These are phyloP conservation scores for Botrytis elliptica DNA, from an alignment of 2,329 filamentous ascomycete genomes.

Conservation along the genomic window DNA sequence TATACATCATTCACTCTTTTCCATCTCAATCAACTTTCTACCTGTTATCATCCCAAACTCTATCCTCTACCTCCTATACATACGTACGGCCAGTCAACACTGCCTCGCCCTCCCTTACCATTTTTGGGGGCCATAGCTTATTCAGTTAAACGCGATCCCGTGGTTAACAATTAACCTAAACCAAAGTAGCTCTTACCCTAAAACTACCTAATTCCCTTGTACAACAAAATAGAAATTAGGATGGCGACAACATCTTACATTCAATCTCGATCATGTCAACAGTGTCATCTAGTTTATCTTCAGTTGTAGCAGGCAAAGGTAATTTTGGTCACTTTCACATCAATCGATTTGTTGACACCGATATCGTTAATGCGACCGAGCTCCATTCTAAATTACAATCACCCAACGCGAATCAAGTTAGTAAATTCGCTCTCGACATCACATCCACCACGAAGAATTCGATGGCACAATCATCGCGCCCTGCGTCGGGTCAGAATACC, in stretches of 20 bases:
- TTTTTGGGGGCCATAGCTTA: conserved; percentile 13
- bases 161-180: conserved; percentile 6
- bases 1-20: neutral
- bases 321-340: conserved; percentile 25
- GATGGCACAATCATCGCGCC: conserved; percentile 30
- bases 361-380: conserved; percentile 22
- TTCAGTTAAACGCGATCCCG: conserved; percentile 19
- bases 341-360: conserved; percentile 29
- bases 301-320: conserved; percentile 26
- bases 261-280: conserved; percentile 33
- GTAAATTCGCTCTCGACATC: conserved; percentile 16
- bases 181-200: neutral
- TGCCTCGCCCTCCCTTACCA: neutral
- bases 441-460: conserved; percentile 11
- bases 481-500: conserved; percentile 31
- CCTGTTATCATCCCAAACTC: neutral
- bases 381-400: conserved; percentile 24
- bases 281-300: conserved; percentile 28
- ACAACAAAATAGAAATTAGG: conserved; percentile 23
- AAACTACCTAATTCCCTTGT: conserved; percentile 14
- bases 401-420: conserved; percentile 19
- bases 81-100: neutral
- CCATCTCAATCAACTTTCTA: neutral
- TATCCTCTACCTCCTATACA: neutral
- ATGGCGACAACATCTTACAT: conserved; percentile 32